phyloP scores from a whole-genome alignment of 2,329 filamentous ascomycete species.

The Thyridium curvatum region DNA sequence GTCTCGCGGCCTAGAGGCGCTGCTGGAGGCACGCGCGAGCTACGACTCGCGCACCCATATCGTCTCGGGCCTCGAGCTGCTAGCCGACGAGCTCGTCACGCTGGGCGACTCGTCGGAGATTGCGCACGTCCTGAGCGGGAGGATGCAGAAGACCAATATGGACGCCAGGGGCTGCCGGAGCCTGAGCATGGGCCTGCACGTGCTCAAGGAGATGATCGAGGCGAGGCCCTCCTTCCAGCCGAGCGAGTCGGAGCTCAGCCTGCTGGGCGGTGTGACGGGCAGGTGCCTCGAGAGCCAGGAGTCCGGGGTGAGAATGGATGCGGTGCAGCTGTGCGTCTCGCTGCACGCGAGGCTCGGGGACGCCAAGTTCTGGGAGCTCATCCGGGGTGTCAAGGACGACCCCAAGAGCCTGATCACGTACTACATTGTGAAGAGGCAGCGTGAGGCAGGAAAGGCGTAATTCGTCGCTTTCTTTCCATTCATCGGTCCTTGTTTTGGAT shows the following conservation, averaged over 20 bases:
- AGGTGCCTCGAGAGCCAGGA: conserved; percentile 54
- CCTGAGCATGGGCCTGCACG: conserved; percentile 57
- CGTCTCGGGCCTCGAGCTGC: conserved; percentile 65
- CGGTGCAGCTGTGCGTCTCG: conserved; percentile 72
- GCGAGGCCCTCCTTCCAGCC: conserved; percentile 40
- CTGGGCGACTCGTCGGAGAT: conserved; percentile 60
- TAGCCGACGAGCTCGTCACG: conserved; percentile 64
- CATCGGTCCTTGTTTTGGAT: not conserved
- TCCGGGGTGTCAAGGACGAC: conserved; percentile 61
- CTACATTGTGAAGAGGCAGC: conserved; percentile 68
- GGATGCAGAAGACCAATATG: conserved; percentile 38
- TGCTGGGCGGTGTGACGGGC: conserved; percentile 43
- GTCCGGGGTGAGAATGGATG: conserved; percentile 63
- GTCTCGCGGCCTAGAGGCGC: conserved; percentile 58
- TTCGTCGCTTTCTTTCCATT: not conserved
- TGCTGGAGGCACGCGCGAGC: conserved; percentile 57
- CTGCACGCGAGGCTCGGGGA: conserved; percentile 59
- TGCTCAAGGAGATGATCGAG: conserved; percentile 56
- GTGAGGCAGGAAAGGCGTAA: conserved; percentile 30
- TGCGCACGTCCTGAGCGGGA: conserved; percentile 43
- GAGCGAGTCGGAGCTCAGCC: conserved; percentile 42
- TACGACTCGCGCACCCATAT: conserved; percentile 68
- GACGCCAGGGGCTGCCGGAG: conserved; percentile 42
- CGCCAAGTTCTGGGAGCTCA: conserved; percentile 58
- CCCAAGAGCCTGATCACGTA: conserved; percentile 74